phyloP scores from a whole-genome alignment of 257 asterid genomes.

The Gentiana straminea region DNA sequence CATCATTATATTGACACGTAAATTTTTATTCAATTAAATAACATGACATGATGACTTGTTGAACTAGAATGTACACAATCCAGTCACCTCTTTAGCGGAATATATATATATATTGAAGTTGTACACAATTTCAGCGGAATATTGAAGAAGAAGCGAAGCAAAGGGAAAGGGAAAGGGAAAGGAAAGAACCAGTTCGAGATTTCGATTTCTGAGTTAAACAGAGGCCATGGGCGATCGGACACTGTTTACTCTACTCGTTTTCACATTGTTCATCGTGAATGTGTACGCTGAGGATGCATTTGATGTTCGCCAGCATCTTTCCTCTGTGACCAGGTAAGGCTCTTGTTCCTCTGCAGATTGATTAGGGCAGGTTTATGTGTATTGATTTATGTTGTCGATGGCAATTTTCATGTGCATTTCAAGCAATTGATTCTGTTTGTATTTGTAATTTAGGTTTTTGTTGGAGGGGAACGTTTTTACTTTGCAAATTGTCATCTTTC shows the following conservation, averaged over 20 bases:
- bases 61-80: too few relatives aligned
- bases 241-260: conserved; percentile 2
- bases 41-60: too few relatives aligned
- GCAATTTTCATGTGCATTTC: background rate
- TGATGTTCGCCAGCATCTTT: conserved; percentile 73
- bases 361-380: too few relatives aligned
- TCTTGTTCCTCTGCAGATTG: background rate
- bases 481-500: background rate
- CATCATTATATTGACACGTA: too few relatives aligned
- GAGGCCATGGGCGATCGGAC: conserved; percentile 21
- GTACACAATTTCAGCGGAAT: background rate
- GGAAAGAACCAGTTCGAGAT: background rate
- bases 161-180: background rate
- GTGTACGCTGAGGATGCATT: conserved; percentile 34
- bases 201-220: background rate
- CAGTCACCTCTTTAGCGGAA: too few relatives aligned
- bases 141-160: background rate
- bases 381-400: background rate
- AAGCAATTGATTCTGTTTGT: background rate
- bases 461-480: background rate
- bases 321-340: conserved; percentile 63
- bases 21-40: too few relatives aligned
- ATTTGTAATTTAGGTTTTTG: background rate
- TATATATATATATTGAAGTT: too few relatives aligned
- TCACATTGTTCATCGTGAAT: background rate